A percentile compares a stretch with the other conserved stretches of the same genome.
Conservation (phyloP, 2,329 filamentous ascomycete genomes). For the Penicillium corylophilum region DNA sequence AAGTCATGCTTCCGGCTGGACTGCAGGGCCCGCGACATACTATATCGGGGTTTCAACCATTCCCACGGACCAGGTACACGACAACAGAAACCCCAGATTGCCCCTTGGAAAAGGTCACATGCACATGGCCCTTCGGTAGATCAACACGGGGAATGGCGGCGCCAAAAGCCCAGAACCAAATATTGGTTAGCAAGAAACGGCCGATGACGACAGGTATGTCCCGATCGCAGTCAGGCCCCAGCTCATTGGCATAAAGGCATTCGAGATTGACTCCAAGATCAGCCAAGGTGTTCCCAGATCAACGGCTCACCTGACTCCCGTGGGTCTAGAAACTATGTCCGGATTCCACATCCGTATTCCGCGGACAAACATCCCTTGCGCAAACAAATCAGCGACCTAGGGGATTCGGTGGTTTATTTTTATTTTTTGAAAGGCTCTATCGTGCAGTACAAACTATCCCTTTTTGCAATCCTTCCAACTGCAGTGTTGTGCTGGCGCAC, state of each 20-base stretch:
- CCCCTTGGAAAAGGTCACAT: slow-evolving; percentile 3
- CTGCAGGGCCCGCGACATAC: slow-evolving; percentile 9
- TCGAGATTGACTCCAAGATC: slow-evolving; percentile 12
- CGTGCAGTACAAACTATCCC: neutral
- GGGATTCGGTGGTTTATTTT: slow-evolving; percentile 5
- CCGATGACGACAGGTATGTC: neutral
- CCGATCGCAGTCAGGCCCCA: neutral
- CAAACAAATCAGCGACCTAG: slow-evolving; percentile 16
- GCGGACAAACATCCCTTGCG: slow-evolving; percentile 21
- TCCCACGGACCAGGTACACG: slow-evolving; percentile 1
- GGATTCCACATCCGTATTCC: slow-evolving; percentile 14
- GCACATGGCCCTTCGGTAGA: neutral
- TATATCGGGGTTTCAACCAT: slow-evolving; percentile 12
- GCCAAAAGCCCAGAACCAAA: neutral
- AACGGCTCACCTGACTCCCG: slow-evolving; percentile 16
- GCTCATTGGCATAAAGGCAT: slow-evolving; percentile 13
- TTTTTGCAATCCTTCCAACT: neutral
- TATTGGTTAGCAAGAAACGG: neutral
- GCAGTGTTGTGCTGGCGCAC: slow-evolving; percentile 7
- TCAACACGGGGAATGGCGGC: neutral
- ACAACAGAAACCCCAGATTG: neutral
- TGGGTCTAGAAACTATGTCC: slow-evolving; percentile 16
- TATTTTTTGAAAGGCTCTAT: neutral
- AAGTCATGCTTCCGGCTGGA: slow-evolving; percentile 20
- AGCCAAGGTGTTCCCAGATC: slow-evolving; percentile 2